These are phyloP conservation scores for Arthrobotrys conoides DNA, from an alignment of 2,329 filamentous ascomycete species.

Conservation along the genomic window DNA sequence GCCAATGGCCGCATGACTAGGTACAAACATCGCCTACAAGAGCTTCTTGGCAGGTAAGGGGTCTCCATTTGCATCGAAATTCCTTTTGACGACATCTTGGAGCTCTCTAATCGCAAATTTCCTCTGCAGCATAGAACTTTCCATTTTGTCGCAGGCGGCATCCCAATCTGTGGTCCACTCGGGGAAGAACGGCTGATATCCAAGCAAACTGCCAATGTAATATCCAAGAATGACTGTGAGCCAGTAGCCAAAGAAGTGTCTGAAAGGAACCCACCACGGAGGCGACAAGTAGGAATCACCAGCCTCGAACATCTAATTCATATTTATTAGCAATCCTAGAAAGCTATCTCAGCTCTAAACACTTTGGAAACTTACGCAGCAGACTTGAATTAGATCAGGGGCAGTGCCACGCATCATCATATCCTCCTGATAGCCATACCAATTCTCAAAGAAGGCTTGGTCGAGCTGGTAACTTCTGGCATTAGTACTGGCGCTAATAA, in stretches of 20 bases:
- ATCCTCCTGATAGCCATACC: constrained; percentile 66
- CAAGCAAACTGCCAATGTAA: constrained; percentile 66
- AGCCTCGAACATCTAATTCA: constrained; percentile 65
- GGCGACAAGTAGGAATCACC: constrained; percentile 64
- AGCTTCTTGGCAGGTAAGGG: background rate
- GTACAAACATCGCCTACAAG: constrained; percentile 1
- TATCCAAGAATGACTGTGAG: constrained; percentile 65
- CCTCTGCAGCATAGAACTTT: constrained; percentile 29
- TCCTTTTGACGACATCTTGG: constrained; percentile 27
- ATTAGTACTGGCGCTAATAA: constrained; percentile 64
- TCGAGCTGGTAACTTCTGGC: constrained; percentile 65
- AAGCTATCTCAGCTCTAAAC: background rate
- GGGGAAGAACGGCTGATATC: constrained; percentile 66
- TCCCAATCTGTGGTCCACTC: constrained; percentile 67
- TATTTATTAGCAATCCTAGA: background rate
- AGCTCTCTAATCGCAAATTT: constrained; percentile 37
- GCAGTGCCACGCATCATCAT: constrained; percentile 63
- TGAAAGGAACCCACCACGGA: constrained; percentile 66
- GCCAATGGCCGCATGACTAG: background rate
- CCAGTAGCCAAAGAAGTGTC: constrained; percentile 63
- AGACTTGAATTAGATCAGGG: constrained; percentile 65
- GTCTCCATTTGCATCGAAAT: constrained; percentile 36
- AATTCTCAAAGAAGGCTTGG: constrained; percentile 66
- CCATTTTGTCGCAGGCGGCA: constrained; percentile 65
- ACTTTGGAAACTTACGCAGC: constrained; percentile 63